These are phyloP conservation scores for Balamuthia mandrillaris DNA, from an alignment of 208 protist genomes.

Conservation along the genomic window DNA sequence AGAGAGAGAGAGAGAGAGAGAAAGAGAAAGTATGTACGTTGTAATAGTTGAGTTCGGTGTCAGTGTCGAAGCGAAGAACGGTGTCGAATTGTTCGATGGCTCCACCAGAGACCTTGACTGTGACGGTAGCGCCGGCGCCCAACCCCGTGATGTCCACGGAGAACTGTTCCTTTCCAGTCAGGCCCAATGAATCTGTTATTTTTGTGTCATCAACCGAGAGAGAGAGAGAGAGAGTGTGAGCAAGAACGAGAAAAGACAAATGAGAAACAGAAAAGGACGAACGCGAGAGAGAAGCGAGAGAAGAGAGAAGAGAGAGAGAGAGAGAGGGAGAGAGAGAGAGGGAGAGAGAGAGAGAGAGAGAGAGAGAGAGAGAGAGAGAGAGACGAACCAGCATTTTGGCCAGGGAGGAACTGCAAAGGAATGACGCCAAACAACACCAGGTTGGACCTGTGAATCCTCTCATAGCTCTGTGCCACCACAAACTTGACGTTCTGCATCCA, in stretches of 20 bases:
- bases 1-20: background rate
- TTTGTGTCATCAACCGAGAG: no score
- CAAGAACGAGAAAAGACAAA: no score
- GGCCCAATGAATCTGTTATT: constrained; percentile 18
- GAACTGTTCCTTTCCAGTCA: constrained; percentile 36
- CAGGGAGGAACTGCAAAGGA: constrained; percentile 87
- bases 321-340: background rate
- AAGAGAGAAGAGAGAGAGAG: background rate
- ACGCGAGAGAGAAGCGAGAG: background rate
- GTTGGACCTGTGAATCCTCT: constrained; percentile 90
- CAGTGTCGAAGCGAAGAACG: constrained; percentile 88
- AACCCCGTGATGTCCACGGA: constrained; percentile 10
- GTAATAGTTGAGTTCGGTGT: constrained; percentile 88
- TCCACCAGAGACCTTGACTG: constrained; percentile 79
- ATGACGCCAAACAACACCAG: constrained; percentile 92
- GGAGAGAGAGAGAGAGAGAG: background rate
- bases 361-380: constrained; percentile 83
- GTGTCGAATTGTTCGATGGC: constrained; percentile 75
- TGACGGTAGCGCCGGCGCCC: constrained; percentile 58
- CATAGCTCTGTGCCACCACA: constrained; percentile 58
- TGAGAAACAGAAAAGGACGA: no score
- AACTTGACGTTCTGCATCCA: constrained; percentile 85
- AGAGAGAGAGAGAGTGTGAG: no score
- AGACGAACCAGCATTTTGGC: constrained; percentile 79
- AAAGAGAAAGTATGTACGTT: constrained; percentile 45